A percentile compares a stretch with the other conserved stretches of the same genome.
phyloP scores from a whole-genome alignment of 306 rosid species.

The Gillenia trifoliata region DNA sequence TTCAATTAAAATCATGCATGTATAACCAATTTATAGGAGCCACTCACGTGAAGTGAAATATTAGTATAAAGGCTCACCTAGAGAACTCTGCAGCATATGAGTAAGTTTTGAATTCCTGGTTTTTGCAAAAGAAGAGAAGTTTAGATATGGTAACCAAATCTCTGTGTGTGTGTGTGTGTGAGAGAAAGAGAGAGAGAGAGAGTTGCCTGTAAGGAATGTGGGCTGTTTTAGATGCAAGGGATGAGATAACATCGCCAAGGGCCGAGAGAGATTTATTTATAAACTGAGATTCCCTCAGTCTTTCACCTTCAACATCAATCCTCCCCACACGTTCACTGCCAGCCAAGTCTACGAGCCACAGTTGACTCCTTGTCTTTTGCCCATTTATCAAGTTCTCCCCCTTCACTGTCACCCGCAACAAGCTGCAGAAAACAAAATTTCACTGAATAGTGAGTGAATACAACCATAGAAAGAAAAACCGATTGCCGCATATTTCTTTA shows the following conservation, averaged over 20 bases:
- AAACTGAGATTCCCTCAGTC: conserved; percentile 94
- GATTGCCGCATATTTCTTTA: neutral
- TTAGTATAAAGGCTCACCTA: conserved; percentile 48
- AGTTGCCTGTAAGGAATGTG: conserved; percentile 85
- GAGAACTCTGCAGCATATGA: conserved; percentile 91
- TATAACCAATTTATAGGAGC: neutral
- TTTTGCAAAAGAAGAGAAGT: conserved; percentile 16
- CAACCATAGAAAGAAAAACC: neutral
- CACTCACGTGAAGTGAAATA: neutral
- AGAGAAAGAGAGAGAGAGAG: conserved; percentile 16
- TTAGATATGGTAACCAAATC: conserved; percentile 17
- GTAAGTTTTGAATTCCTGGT: conserved; percentile 95
- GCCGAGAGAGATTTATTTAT: conserved; percentile 95
- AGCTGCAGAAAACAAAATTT: conserved; percentile 47
- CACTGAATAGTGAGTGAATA: conserved; percentile 2
- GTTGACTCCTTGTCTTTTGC: conserved; percentile 79
- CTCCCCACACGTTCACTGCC: conserved; percentile 98
- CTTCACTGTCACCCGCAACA: conserved; percentile 76
- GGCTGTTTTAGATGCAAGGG: conserved; percentile 87
- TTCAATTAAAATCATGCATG: conserved; percentile 16
- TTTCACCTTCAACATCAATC: conserved; percentile 96
- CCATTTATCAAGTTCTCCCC: conserved; percentile 77
- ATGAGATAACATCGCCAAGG: conserved; percentile 90
- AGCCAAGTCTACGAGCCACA: conserved; percentile 98
- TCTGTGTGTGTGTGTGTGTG: neutral